Evolutionary conservation across 1,139 yeast species (phyloP).

Genomic region (Meyerozyma athensensis): DNA sequence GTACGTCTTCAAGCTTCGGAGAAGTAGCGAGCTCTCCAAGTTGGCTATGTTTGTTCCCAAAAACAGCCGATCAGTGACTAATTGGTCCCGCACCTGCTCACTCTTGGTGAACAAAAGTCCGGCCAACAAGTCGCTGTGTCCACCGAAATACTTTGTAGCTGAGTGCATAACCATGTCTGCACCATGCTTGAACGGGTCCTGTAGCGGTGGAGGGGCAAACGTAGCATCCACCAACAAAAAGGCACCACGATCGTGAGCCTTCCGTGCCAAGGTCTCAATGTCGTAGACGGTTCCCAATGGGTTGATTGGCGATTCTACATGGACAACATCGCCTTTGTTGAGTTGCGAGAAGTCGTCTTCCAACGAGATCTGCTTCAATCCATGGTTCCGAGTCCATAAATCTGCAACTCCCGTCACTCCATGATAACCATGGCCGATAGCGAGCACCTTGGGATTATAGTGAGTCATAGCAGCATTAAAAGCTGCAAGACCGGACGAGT

Average conservation of each 20-base stretch:
- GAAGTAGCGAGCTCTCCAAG: conserved; percentile 66
- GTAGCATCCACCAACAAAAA: conserved; percentile 74
- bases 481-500: conserved; percentile 77
- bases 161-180: conserved; percentile 86
- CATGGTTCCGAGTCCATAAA: conserved; percentile 57
- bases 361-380: conserved; percentile 48
- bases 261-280: conserved; percentile 54
- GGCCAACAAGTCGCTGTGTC: conserved; percentile 87
- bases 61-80: conserved; percentile 57
- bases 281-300: conserved; percentile 74
- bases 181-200: conserved; percentile 67
- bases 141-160: conserved; percentile 88
- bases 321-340: conserved; percentile 69
- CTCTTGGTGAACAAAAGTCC: conserved; percentile 70
- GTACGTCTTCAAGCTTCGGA: conserved; percentile 76
- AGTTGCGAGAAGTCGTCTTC: conserved; percentile 46
- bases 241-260: conserved; percentile 71
- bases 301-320: conserved; percentile 83
- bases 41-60: conserved; percentile 79
- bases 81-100: conserved; percentile 33
- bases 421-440: conserved; percentile 79
- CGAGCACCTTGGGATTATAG: conserved; percentile 68
- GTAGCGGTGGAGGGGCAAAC: conserved; percentile 90
- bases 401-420: conserved; percentile 73
- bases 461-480: conserved; percentile 71